A percentile compares a stretch with the other conserved stretches of the same genome.
These are phyloP conservation scores for Metrosideros polymorpha DNA, from an alignment of 441 rosid species.

Conservation along the genomic window DNA sequence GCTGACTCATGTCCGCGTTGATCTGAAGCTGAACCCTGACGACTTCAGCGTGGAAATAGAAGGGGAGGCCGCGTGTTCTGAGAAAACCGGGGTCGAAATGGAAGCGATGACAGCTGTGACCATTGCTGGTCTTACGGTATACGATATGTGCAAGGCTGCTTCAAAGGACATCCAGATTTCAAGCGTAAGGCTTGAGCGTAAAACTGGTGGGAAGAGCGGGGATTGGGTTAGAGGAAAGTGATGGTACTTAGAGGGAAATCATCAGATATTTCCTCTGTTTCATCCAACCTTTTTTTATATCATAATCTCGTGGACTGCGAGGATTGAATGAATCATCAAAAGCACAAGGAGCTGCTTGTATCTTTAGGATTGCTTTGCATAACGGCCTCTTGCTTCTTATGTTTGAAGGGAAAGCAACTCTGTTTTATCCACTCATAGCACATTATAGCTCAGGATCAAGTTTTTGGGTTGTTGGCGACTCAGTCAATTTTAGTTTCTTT, in stretches of 20 bases:
- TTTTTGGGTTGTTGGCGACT: not conserved
- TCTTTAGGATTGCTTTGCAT: not conserved
- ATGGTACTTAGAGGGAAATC: not conserved
- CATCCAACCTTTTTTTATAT: not conserved
- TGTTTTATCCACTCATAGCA: not conserved
- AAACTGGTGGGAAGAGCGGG: slow-evolving; percentile 88
- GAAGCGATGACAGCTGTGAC: slow-evolving; percentile 90
- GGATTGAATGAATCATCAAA: not conserved
- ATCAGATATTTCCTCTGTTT: not conserved
- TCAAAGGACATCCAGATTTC: slow-evolving; percentile 66
- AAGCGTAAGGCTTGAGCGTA: slow-evolving; percentile 44
- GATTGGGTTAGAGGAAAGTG: slow-evolving; percentile 44
- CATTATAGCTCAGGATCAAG: not conserved
- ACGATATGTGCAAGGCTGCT: slow-evolving; percentile 97
- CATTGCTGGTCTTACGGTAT: slow-evolving; percentile 74
- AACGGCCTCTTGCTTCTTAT: not conserved
- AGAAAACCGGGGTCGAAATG: slow-evolving; percentile 90
- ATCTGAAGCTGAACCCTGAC: slow-evolving; percentile 46
- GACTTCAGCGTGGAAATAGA: slow-evolving; percentile 60
- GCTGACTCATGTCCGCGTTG: slow-evolving; percentile 58
- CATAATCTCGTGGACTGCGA: not conserved
- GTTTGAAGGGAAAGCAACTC: not conserved
- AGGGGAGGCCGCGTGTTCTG: slow-evolving; percentile 76
- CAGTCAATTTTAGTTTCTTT: not conserved
- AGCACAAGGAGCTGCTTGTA: not conserved